Evolutionary conservation across 805 yeast species (phyloP), one percentile per base, ranked within the genome.

Genomic region (Candida stauntonica): DNA sequence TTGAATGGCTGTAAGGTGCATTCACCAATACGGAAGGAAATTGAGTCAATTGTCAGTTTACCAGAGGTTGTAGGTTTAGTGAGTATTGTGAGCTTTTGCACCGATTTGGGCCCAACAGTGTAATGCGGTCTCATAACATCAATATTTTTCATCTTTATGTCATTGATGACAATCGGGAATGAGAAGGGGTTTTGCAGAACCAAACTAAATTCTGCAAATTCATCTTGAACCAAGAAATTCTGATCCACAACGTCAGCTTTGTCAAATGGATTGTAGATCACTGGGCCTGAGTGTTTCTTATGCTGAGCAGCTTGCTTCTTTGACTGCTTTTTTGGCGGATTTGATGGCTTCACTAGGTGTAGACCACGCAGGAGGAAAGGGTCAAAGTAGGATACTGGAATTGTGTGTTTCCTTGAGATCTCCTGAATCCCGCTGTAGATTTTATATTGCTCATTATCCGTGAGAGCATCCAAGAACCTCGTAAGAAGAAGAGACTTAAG

Each of bases 181-280:
- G 75, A 73, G 61, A 77, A 86, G 7, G 96, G 95, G 55, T 91
- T 91, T 53, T 83, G 88, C 7, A 89, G 52, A 3, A 67, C 62
- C 2, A 86, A 62, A 5, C 64, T 55, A 14, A 84, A 64, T 40
- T 77, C 82, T 11, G 75, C 72, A 5, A 73, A 65, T 37, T 87
- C 95, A 24, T 79, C 84, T 46, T 74, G 75, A 14, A 79, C 79
- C 6, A 78, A 47, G 15, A 66, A 52, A 44, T 61, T 51, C 33
- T 44, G 50, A 20, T 53, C 55, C 12, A 40, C 44, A 2, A 35
- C 39, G 15, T 44, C 42, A 2, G 43, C 42, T n/a, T 49, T 55
- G 8, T 55, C 52, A 41, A 50, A 75, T 0, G 93, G 91, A 54
- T 84, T 80, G 57, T 79, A 77, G 2, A 76, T 62, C 23, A 76